These are phyloP conservation scores for Xeromyces bisporus DNA, from an alignment of 495 filamentous ascomycete species.

Conservation along the genomic window DNA sequence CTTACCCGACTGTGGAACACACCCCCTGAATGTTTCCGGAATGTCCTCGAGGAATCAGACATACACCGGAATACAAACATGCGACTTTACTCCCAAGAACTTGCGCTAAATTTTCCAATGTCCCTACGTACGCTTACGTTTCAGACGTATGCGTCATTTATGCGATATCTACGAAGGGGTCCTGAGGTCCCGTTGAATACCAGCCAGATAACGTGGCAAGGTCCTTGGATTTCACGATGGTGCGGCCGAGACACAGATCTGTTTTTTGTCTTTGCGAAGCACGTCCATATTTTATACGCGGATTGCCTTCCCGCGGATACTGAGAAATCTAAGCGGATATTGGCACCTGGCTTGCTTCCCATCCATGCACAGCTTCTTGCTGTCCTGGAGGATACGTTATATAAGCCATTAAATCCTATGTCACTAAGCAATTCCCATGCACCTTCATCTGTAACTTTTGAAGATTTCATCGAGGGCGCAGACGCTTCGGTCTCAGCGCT, in stretches of 20 bases:
- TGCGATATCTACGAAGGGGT: conserved; percentile 48
- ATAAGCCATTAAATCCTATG: conserved; percentile 42
- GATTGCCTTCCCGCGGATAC: conserved; percentile 58
- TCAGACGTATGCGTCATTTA: conserved; percentile 43
- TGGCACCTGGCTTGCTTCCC: conserved; percentile 64
- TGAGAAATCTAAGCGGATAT: conserved; percentile 43
- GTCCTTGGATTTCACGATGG: conserved; percentile 78
- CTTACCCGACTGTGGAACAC: conserved; percentile 72
- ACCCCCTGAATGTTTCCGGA: conserved; percentile 44
- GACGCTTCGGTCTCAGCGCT: conserved; percentile 55
- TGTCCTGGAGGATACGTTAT: conserved; percentile 70
- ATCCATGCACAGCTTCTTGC: conserved; percentile 75
- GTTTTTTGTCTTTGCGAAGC: conserved; percentile 86
- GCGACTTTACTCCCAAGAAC: conserved; percentile 29
- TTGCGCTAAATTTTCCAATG: conserved; percentile 56
- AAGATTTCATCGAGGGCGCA: conserved; percentile 53
- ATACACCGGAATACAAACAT: conserved; percentile 20
- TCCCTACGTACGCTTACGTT: conserved; percentile 56
- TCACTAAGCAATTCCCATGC: conserved; percentile 33
- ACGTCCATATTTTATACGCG: conserved; percentile 67
- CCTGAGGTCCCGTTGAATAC: conserved; percentile 52
- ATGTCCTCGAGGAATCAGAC: conserved; percentile 52
- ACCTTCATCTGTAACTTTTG: conserved; percentile 50
- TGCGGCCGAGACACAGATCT: conserved; percentile 79
- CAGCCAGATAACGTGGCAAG: conserved; percentile 64